Evolutionary conservation across 2,329 filamentous ascomycete species (phyloP).

Genomic region (Epichloe typhina): DNA sequence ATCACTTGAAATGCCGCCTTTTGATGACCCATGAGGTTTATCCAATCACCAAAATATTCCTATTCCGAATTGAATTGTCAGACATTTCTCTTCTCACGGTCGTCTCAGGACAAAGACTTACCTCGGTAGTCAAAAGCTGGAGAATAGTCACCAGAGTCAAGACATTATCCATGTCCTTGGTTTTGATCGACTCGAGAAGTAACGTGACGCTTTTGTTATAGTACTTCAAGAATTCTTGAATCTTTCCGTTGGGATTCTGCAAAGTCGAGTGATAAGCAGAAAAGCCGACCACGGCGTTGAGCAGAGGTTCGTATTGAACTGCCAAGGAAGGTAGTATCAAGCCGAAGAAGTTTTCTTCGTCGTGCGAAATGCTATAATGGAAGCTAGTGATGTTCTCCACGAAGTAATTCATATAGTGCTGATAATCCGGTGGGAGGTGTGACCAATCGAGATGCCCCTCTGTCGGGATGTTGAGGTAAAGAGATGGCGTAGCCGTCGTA

Average conservation of each 20-base stretch:
- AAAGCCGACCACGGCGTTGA: constrained; percentile 81
- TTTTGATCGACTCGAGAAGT: constrained; percentile 58
- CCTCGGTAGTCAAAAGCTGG: constrained; percentile 87
- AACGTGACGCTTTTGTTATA: constrained; percentile 80
- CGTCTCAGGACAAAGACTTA: constrained; percentile 26
- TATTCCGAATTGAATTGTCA: constrained; percentile 22
- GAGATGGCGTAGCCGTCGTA: constrained; percentile 16
- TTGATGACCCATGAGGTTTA: constrained; percentile 85
- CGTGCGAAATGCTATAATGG: constrained; percentile 68
- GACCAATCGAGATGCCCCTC: constrained; percentile 33
- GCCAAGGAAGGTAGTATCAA: constrained; percentile 59
- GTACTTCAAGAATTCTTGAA: constrained; percentile 74
- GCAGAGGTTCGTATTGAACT: constrained; percentile 59
- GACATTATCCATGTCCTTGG: constrained; percentile 55
- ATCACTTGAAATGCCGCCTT: constrained; percentile 77
- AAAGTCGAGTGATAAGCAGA: constrained; percentile 76
- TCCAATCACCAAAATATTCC: constrained; percentile 94
- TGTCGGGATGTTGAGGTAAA: constrained; percentile 12
- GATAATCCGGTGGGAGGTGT: constrained; percentile 54
- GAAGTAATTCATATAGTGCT: constrained; percentile 69
- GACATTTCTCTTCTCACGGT: not conserved
- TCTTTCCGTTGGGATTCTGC: constrained; percentile 53
- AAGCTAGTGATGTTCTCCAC: constrained; percentile 63
- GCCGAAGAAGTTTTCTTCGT: constrained; percentile 61
- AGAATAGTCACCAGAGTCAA: constrained; percentile 76